A percentile compares a stretch with the other conserved stretches of the same genome.
These are phyloP conservation scores for Tubosaeta sp. DNA, from an alignment of 768 basidiomycete species.

Conservation along the genomic window DNA sequence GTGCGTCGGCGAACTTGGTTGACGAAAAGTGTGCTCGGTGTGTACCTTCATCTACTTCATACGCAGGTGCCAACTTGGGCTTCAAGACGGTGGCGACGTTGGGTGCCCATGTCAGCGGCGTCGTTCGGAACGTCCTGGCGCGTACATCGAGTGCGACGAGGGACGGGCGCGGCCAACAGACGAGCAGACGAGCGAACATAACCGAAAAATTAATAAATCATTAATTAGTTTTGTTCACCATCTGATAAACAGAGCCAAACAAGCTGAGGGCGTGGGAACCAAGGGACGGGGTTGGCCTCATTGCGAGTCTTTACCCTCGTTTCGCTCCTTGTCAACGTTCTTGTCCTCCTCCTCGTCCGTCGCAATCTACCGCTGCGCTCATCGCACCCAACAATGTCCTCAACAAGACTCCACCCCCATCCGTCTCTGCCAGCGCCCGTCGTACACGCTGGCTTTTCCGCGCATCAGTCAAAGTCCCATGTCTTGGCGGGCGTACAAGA, in stretches of 20 bases:
- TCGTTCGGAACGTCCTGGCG: conserved; percentile 11
- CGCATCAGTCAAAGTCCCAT: conserved; percentile 78
- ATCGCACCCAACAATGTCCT: conserved; percentile 37
- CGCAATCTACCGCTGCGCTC: conserved; percentile 1
- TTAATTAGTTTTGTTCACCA: conserved; percentile 3
- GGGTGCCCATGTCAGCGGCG: conserved; percentile 8
- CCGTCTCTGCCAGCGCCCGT: conserved; percentile 71
- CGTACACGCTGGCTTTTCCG: conserved; percentile 63
- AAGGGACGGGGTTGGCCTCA: conserved; percentile 17
- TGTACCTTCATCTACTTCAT: conserved; percentile 16
- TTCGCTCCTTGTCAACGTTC: conserved; percentile 10
- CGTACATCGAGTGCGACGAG: conserved; percentile 8
- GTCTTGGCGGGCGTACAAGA: conserved; percentile 88
- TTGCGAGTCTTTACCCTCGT: conserved; percentile 21
- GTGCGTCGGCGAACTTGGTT: conserved; percentile 25
- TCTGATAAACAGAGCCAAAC: conserved; percentile 11
- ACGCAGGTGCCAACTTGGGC: conserved; percentile 1
- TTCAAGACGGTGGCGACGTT: conserved; percentile 10
- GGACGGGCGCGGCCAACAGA: conserved; percentile 18
- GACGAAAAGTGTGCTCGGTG: conserved; percentile 27
- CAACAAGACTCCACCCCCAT: conserved; percentile 54
- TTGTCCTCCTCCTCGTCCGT: conserved; percentile 18
- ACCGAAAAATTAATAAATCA: not conserved
- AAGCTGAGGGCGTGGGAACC: conserved; percentile 26
- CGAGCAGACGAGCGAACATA: conserved; percentile 25